phyloP scores from a whole-genome alignment of 2,329 filamentous ascomycete species.

The Kalmusia sp. region DNA sequence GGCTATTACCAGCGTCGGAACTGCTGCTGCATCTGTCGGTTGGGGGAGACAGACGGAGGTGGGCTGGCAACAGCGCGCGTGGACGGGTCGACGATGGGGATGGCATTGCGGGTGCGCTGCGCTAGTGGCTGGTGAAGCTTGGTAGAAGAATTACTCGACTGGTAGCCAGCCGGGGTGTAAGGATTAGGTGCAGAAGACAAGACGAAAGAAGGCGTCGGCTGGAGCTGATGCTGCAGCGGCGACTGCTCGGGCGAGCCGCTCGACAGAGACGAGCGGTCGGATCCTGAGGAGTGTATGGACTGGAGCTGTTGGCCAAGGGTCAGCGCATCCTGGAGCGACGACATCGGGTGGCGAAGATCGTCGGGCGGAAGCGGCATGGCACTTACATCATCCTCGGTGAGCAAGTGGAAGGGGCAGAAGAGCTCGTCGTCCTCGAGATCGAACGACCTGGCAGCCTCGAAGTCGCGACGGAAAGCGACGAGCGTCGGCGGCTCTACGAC shows the following conservation, averaged over 20 bases:
- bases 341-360: conserved; percentile 32
- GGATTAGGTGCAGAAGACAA: conserved; percentile 70
- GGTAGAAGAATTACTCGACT: conserved; percentile 62
- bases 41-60: conserved; percentile 73
- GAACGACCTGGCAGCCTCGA: conserved; percentile 91
- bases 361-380: conserved; percentile 21
- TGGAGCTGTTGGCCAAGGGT: conserved; percentile 68
- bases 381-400: conserved; percentile 91
- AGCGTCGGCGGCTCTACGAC: conserved; percentile 78
- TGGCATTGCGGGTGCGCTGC: conserved; percentile 89
- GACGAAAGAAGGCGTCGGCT: conserved; percentile 73
- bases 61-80: conserved; percentile 92
- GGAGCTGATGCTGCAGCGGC: conserved; percentile 82
- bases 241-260: conserved; percentile 94
- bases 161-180: conserved; percentile 66
- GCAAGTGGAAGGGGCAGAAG: conserved; percentile 84
- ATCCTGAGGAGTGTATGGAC: conserved; percentile 86
- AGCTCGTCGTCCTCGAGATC: conserved; percentile 95
- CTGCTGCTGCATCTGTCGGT: conserved; percentile 66
- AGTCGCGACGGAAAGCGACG: conserved; percentile 81
- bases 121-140: conserved; percentile 93
- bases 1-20: conserved; percentile 58
- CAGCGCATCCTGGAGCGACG: conserved; percentile 37
- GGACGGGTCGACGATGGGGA: conserved; percentile 95
- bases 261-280: conserved; percentile 92